Conservation (phyloP, 208 protist species). For the Trypanosoma platydactyli region DNA sequence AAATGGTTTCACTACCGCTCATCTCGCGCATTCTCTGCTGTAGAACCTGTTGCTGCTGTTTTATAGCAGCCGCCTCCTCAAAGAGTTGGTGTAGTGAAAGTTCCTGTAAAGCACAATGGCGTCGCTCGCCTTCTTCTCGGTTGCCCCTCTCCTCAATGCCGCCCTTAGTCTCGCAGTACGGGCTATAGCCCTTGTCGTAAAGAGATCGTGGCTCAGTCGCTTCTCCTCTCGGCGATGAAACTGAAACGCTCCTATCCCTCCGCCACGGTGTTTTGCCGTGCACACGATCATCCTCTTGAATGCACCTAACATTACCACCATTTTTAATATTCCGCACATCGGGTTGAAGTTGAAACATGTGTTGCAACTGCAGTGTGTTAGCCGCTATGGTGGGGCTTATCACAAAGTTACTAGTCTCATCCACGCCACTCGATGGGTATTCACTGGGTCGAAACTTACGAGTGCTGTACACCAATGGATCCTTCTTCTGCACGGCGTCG, state of each 20-base stretch:
- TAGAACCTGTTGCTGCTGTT: constrained; percentile 49
- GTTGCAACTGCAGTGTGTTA: not conserved
- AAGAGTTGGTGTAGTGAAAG: constrained; percentile 75
- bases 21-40: constrained; percentile 34
- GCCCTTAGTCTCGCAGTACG: constrained; percentile 1
- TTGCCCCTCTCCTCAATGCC: not conserved
- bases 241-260: not conserved
- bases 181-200: constrained; percentile 22
- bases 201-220: not conserved
- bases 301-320: not conserved
- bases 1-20: not conserved
- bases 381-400: not conserved
- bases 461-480: constrained; percentile 60
- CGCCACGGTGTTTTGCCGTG: constrained; percentile 19
- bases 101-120: constrained; percentile 7
- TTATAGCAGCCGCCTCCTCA: constrained; percentile 64
- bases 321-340: constrained; percentile 14
- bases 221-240: constrained; percentile 2
- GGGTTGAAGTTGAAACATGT: constrained; percentile 29
- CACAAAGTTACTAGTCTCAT: not conserved
- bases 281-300: not conserved
- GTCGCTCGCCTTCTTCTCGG: not conserved
- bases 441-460: constrained; percentile 41
- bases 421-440: not conserved
- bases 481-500: constrained; percentile 35